A percentile compares a stretch with the other conserved stretches of the same genome.
Conservation (phyloP, 371 early-diverging fungal species). For the Rhizopus sp. region DNA sequence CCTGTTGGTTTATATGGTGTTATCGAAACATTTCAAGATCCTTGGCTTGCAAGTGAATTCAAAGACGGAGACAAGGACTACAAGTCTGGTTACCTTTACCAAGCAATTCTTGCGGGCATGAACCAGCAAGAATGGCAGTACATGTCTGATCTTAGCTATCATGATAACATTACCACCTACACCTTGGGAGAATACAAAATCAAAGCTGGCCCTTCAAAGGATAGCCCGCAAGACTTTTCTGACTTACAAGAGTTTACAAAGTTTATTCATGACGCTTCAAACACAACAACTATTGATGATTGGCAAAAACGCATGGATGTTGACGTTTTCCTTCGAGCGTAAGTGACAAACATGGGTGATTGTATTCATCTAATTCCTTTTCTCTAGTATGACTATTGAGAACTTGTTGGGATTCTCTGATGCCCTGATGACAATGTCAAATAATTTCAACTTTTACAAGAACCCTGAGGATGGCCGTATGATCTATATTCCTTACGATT, state of each 20-base stretch:
- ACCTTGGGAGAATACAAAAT: constrained; percentile 21
- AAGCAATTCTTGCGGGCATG: constrained; percentile 9
- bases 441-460: constrained; percentile 34
- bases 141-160: constrained; percentile 22
- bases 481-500: constrained; percentile 32
- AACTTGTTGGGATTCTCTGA: constrained; percentile 32
- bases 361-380: not conserved
- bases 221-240: not conserved
- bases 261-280: constrained; percentile 9
- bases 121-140: not conserved
- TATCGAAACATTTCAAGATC: constrained; percentile 23
- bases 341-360: constrained; percentile 12
- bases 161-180: constrained; percentile 10
- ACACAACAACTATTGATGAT: constrained; percentile 9
- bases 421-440: constrained; percentile 23
- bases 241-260: constrained; percentile 25
- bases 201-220: constrained; percentile 14
- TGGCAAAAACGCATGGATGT: constrained; percentile 22
- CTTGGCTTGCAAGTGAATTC: constrained; percentile 24
- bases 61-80: constrained; percentile 9
- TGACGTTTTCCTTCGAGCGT: constrained; percentile 22
- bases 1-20: constrained; percentile 25
- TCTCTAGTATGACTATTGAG: constrained; percentile 32
- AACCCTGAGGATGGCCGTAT: constrained; percentile 15
- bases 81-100: constrained; percentile 16